Evolutionary conservation across 2,329 filamentous ascomycete species (phyloP), one percentile per base, ranked within the genome.

Genomic region (Fusarium sp.): DNA sequence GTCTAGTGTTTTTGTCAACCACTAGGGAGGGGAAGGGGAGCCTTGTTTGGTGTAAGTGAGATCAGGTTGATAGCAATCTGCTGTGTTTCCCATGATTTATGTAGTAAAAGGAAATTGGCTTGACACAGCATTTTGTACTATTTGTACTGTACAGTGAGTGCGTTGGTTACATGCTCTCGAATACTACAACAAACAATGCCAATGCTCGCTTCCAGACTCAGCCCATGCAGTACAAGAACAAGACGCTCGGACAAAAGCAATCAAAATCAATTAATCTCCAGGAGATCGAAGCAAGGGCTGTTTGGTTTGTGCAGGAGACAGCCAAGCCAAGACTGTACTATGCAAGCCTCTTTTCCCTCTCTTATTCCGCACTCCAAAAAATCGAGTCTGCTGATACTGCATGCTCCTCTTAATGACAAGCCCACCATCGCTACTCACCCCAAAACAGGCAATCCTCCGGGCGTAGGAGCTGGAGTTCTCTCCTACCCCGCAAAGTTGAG

Each of bases 401-500:
- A 49, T 32, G 27, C 51, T 37, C 29, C 45, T 41, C 47, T 66
- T 40, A 66, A 57, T 66, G 62, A 51, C 27, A 48, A 45, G 57
- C 65, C 61, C 67, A 63, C 67, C 69, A 65, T 75, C 72, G 73
- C 71, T 49, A 67, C 67, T 73, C 59, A 45, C 40, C 54, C 73
- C 67, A 41, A 70, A 73, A 70, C 42, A 56, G 73, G 73, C 63
- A 75, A 47, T 73, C 45, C 69, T 65, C 73, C 73, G 71, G 44
- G 32, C 51, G 25, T 52, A 69, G 69, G 67, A 75, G 67, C 67
- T 49, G 29, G 55, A 40, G 41, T n/a, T 37, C 34, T 6, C 34
- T 37, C 34, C 30, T 75, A 75, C 73, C 73, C 73, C 73, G 71
- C 73, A 75, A 70, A 73, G 55, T 71, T 69, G 34, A 37, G 34